phyloP scores from a whole-genome alignment of 768 basidiomycete species.

The Cyclocybe aegerita region DNA sequence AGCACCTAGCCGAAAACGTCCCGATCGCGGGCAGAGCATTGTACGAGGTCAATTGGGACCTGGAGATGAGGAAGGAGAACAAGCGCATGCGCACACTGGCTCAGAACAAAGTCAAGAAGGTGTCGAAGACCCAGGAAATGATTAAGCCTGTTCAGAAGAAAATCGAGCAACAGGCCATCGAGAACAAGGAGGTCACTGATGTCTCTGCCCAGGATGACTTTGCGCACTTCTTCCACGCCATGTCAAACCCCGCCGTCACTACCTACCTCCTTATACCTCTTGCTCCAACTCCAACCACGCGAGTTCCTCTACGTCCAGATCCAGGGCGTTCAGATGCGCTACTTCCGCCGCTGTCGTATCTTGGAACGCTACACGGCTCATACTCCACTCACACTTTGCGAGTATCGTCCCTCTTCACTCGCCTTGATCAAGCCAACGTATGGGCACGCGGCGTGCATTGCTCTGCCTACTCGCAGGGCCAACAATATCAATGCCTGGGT shows the following conservation, averaged over 20 bases:
- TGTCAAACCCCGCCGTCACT: conserved; percentile 39
- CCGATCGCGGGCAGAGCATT: conserved; percentile 76
- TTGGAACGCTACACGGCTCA: conserved; percentile 50
- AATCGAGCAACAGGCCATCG: not conserved
- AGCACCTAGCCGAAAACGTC: conserved; percentile 76
- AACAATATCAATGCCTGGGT: conserved; percentile 16
- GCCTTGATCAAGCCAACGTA: conserved; percentile 67
- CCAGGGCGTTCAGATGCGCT: conserved; percentile 19
- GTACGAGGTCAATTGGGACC: conserved; percentile 71
- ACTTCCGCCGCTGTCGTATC: conserved; percentile 50
- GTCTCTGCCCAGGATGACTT: conserved; percentile 32
- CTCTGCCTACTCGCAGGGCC: conserved; percentile 55
- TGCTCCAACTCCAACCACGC: conserved; percentile 68
- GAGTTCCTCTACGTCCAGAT: conserved; percentile 52
- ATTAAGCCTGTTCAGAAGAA: conserved; percentile 24
- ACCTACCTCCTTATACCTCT: conserved; percentile 76
- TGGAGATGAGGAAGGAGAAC: conserved; percentile 49
- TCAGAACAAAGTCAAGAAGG: conserved; percentile 20
- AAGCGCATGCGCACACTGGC: conserved; percentile 11
- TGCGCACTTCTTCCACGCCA: conserved; percentile 61
- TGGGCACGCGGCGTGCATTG: conserved; percentile 64
- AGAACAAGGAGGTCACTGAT: conserved; percentile 10
- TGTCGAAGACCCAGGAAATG: conserved; percentile 30
- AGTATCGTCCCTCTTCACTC: conserved; percentile 66
- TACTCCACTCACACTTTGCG: conserved; percentile 60